Conservation (phyloP, 345 rosid genomes). For the Geranium brycei region DNA sequence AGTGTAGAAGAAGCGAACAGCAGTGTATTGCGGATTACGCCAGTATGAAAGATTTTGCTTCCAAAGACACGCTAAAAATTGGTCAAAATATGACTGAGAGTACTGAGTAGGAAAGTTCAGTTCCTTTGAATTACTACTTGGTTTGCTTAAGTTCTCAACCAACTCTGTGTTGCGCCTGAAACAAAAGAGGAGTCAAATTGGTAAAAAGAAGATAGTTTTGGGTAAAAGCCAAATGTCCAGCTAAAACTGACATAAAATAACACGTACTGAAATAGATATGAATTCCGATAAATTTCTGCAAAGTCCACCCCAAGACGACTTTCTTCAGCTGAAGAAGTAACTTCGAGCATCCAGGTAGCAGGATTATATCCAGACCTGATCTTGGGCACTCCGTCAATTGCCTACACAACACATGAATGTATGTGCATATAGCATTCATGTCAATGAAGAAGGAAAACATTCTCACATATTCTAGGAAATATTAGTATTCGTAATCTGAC, state of each 20-base stretch:
- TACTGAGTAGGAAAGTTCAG: slow-evolving; percentile 72
- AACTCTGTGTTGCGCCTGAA: slow-evolving; percentile 59
- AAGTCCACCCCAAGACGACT: slow-evolving; percentile 61
- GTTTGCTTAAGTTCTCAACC: slow-evolving; percentile 67
- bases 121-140: slow-evolving; percentile 47
- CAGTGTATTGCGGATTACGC: slow-evolving; percentile 94
- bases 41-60: slow-evolving; percentile 93
- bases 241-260: slow-evolving; percentile 8
- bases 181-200: slow-evolving; percentile 8
- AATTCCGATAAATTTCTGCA: slow-evolving; percentile 72
- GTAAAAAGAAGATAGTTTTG: slow-evolving; percentile 8
- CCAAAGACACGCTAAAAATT: slow-evolving; percentile 88
- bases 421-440: slow-evolving; percentile 5
- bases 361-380: slow-evolving; percentile 77
- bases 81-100: slow-evolving; percentile 57
- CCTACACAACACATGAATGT: slow-evolving; percentile 26
- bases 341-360: slow-evolving; percentile 99
- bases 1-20: slow-evolving; percentile 94
- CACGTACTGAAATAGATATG: slow-evolving; percentile 61
- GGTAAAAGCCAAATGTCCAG: slow-evolving; percentile 2
- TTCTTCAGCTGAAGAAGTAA: slow-evolving; percentile 70
- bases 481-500: slow-evolving; percentile 22
- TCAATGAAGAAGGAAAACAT: neutral
- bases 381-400: slow-evolving; percentile 73
- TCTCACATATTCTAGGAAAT: slow-evolving; percentile 8